Conservation (phyloP, 495 filamentous ascomycete species). For the Daldinia grandis region DNA sequence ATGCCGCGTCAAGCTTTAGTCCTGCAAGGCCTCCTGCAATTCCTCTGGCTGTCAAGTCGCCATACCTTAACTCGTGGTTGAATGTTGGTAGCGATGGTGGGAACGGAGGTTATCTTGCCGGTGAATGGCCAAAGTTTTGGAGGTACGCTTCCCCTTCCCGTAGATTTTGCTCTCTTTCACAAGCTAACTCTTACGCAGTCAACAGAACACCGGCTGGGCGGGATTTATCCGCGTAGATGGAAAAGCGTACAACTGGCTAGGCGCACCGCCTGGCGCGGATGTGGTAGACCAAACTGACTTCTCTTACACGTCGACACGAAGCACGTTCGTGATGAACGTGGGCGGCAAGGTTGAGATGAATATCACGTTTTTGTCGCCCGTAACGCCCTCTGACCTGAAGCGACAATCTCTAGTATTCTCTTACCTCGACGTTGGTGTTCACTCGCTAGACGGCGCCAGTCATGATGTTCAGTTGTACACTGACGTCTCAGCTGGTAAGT, state of each 20-base stretch:
- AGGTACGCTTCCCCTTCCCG: constrained; percentile 47
- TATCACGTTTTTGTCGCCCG: constrained; percentile 85
- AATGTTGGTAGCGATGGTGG: constrained; percentile 72
- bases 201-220: constrained; percentile 80
- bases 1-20: constrained; percentile 52
- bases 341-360: constrained; percentile 70
- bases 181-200: constrained; percentile 68
- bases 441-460: constrained; percentile 58
- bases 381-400: constrained; percentile 84
- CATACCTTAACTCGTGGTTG: constrained; percentile 82
- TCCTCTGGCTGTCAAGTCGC: constrained; percentile 81
- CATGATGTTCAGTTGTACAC: constrained; percentile 82
- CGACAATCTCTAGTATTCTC: constrained; percentile 88
- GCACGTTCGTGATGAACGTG: constrained; percentile 83
- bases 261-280: constrained; percentile 63
- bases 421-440: constrained; percentile 79
- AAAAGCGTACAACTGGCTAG: constrained; percentile 68
- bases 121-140: constrained; percentile 67
- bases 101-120: constrained; percentile 78
- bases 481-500: constrained; percentile 85
- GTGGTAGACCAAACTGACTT: constrained; percentile 59
- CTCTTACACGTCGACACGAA: constrained; percentile 86
- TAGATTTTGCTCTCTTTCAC: constrained; percentile 59
- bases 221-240: constrained; percentile 66
- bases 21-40: constrained; percentile 74